Evolutionary conservation across 306 rosid genomes (phyloP).

Genomic region (Glycine tomentella): DNA sequence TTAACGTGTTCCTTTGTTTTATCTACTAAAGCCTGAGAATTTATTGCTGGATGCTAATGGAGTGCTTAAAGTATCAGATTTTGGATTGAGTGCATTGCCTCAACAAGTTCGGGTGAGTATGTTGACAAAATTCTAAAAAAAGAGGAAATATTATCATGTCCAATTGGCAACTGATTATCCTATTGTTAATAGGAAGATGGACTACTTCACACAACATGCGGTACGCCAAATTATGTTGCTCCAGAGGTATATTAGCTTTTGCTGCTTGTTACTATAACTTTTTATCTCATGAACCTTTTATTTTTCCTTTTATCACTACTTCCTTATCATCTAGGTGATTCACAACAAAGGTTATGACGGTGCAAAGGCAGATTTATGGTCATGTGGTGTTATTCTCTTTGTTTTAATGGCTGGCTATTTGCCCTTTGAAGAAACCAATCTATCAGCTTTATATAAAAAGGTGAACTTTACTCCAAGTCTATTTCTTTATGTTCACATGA

Average conservation of each 20-base stretch:
- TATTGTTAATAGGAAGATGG: conserved; percentile 76
- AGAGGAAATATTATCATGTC: not conserved
- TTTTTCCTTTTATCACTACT: conserved; percentile 40
- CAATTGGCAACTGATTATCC: conserved; percentile 35
- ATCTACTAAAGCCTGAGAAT: conserved; percentile 81
- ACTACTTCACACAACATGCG: conserved; percentile 94
- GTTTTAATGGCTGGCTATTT: conserved; percentile 96
- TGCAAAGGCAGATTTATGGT: conserved; percentile 95
- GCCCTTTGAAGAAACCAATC: conserved; percentile 92
- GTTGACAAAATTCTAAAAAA: conserved; percentile 23
- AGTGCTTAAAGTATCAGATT: conserved; percentile 89
- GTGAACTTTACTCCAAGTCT: conserved; percentile 55
- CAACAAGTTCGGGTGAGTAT: conserved; percentile 92
- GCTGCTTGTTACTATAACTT: conserved; percentile 14
- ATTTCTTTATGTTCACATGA: conserved; percentile 4
- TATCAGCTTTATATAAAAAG: conserved; percentile 86
- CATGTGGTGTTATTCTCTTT: conserved; percentile 91
- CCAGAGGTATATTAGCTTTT: conserved; percentile 78
- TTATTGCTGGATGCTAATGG: conserved; percentile 80
- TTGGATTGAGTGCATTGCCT: conserved; percentile 95
- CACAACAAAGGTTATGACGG: conserved; percentile 94
- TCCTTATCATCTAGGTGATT: conserved; percentile 70
- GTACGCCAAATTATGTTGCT: conserved; percentile 98
- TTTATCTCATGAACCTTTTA: conserved; percentile 29
- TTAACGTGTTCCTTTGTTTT: conserved; percentile 45